These are phyloP conservation scores for Wickerhamiella cacticola DNA, from an alignment of 805 yeast species.

Conservation along the genomic window DNA sequence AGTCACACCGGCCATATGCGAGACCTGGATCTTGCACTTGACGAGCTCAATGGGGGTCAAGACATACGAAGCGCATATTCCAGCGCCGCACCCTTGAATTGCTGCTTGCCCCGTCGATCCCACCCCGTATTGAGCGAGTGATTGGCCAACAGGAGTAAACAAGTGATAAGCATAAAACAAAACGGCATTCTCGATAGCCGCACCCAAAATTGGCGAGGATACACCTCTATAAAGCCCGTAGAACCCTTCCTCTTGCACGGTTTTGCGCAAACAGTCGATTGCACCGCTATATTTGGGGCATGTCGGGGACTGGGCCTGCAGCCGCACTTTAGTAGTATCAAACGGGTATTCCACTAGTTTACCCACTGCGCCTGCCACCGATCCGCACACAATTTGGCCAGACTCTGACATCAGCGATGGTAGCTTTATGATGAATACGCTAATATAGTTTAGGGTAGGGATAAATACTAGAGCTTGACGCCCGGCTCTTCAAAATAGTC, in stretches of 20 bases:
- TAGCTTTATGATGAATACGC: neutral
- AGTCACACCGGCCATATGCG: constrained; percentile 9
- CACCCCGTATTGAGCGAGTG: constrained; percentile 12
- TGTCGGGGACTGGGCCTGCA: constrained; percentile 50
- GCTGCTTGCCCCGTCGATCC: constrained; percentile 35
- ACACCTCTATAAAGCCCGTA: constrained; percentile 70
- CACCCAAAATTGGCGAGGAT: constrained; percentile 74
- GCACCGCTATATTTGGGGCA: constrained; percentile 46
- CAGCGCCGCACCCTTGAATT: constrained; percentile 68
- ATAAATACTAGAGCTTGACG: constrained; percentile 2
- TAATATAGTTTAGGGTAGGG: too few species aligned
- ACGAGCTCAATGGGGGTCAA: constrained; percentile 86
- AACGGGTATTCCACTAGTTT: constrained; percentile 83
- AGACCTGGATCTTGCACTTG: constrained; percentile 78
- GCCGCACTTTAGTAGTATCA: constrained; percentile 81
- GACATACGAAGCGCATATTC: constrained; percentile 68
- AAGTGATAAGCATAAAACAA: constrained; percentile 41
- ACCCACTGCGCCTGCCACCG: constrained; percentile 66
- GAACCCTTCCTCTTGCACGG: constrained; percentile 58
- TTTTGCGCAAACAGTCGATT: constrained; percentile 48
- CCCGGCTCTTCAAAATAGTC: neutral
- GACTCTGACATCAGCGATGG: neutral
- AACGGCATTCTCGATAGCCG: constrained; percentile 78
- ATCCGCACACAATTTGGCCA: constrained; percentile 27
- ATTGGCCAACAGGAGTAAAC: constrained; percentile 16